Percentiles rank a stretch among this genome's conserved stretches.
Conservation (phyloP, 768 basidiomycete species). For the Hygrophorus russula region DNA sequence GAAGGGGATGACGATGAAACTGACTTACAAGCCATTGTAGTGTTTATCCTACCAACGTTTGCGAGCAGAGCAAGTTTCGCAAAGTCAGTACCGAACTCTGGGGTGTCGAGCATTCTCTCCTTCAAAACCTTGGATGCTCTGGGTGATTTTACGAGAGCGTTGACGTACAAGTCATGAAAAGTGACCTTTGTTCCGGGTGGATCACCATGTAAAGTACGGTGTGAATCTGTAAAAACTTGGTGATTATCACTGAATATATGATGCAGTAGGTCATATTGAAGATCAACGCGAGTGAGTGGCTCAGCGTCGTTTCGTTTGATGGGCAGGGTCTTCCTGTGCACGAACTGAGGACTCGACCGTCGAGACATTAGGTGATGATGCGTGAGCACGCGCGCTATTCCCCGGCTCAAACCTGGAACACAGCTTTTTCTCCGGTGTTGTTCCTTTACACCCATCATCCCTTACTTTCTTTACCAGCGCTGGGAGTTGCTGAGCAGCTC, state of each 20-base stretch:
- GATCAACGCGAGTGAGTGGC: constrained; percentile 53
- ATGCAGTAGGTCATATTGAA: constrained; percentile 72
- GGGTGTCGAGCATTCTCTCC: constrained; percentile 55
- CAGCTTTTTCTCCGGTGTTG: constrained; percentile 19
- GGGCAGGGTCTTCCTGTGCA: constrained; percentile 48
- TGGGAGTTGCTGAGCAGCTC: constrained; percentile 5
- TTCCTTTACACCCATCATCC: not conserved
- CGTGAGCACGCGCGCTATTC: too few relatives aligned
- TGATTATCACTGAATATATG: constrained; percentile 63
- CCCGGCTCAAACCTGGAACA: too few relatives aligned
- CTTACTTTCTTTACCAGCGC: too few relatives aligned
- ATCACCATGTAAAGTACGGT: constrained; percentile 40
- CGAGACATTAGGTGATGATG: constrained; percentile 44
- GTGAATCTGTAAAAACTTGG: constrained; percentile 42
- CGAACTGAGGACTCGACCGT: constrained; percentile 82
- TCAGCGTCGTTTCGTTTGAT: constrained; percentile 53
- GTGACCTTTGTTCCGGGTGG: constrained; percentile 37
- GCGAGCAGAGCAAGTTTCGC: constrained; percentile 62
- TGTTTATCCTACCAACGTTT: constrained; percentile 77
- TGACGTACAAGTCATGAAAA: constrained; percentile 72
- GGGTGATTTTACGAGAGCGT: constrained; percentile 51
- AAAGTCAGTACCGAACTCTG: constrained; percentile 53
- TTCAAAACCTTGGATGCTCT: constrained; percentile 61
- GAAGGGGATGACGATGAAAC: constrained; percentile 52
- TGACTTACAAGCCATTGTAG: constrained; percentile 75